Evolutionary conservation across 176 grass and related monocot species (phyloP), one percentile per base, ranked within the genome.

Genomic region (Canna indica): DNA sequence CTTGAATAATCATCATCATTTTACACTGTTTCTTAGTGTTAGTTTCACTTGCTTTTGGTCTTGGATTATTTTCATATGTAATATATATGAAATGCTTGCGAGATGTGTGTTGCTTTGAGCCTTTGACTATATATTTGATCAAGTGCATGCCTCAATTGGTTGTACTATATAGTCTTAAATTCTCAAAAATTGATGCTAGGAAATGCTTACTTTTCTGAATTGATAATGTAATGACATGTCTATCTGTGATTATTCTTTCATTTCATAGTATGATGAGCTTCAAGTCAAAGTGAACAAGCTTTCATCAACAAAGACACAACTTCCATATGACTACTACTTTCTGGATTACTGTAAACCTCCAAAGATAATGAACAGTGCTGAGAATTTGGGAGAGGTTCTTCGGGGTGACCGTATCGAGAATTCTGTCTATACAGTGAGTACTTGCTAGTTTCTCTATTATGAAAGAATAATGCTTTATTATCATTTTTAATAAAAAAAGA

Each of bases 211-310:
- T 60, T 56, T 31, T 32, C 18, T 60, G 26, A 30, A 14, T 30
- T 30, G 58, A 14, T 60, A n/a, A 60, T 31, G 4, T 30, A 28
- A 30, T 54, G 26, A 60, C 58, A 60, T 12, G 9, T 60, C 0
- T 24, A 66, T 66, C 13, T 32, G 33, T 38, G 34, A 66, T n/a
- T 39, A 18, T 65, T 17, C 33, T 36, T 60, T 24, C 34, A 38
- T 66, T 36, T 38, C 63, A 66, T 45, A 71, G 69, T 45, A 52
- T 53, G 69, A 71, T 71, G 69, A 71, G 47, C 69, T 71, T 71
- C 45, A 53, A 71, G 69, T 71, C 13, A 71, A 71, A 53, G 69
- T 53, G 46, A 71, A 71, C 47, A 71, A 71, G 47, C 68, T 71
- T 32, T 53, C 29, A 36, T 71, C 69, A 3, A 71, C 69, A 53